Evolutionary conservation across 331 rosid genomes (phyloP), one percentile per base, ranked within the genome.

Genomic region (Spiraea crenata): DNA sequence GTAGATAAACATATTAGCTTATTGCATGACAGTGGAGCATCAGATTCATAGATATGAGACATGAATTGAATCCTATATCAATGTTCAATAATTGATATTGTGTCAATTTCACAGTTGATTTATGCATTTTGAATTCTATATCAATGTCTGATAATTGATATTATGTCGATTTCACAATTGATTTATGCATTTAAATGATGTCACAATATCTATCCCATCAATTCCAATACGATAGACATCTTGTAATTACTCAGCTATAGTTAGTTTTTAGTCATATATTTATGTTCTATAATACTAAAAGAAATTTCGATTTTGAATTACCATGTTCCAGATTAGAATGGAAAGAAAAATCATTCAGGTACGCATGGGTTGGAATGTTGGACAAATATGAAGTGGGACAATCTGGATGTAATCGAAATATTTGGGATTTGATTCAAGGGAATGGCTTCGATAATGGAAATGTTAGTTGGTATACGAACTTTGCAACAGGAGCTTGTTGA

Each of bases 381-480:
- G 37, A 25, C 37, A 2, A 51, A 51, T 3, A 52, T 16, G n/a
- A 11, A 2, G 19, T 57, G 50, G 50, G 75, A 59, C 50, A 59
- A 71, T 58, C 59, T 20, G 52, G 31, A 41, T 37, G 48, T 8
- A 35, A 35, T 49, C 35, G 58, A 66, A 12, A 49, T 9, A 8
- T 49, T 35, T 48, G 6, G 44, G 46, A n/a, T 4, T 15, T 68
- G 37, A 56, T 8, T 20, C 4, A 6, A 10, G 8, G 45, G 45
- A 42, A 42, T 44, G 40, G 51, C 38, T 64, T 19, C 25, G 37
- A 9, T 31, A 14, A 47, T n/a, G n/a, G n/a, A n/a, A n/a, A n/a
- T n/a, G n/a, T 65, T 34, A 12, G 73, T 46, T n/a, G 59, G 19
- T 66, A n/a, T n/a, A 45, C 17, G 42, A 34, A 64, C 25, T 44